These are phyloP conservation scores for Diaporthe longicolla DNA, from an alignment of 2,329 filamentous ascomycete species.

Conservation along the genomic window DNA sequence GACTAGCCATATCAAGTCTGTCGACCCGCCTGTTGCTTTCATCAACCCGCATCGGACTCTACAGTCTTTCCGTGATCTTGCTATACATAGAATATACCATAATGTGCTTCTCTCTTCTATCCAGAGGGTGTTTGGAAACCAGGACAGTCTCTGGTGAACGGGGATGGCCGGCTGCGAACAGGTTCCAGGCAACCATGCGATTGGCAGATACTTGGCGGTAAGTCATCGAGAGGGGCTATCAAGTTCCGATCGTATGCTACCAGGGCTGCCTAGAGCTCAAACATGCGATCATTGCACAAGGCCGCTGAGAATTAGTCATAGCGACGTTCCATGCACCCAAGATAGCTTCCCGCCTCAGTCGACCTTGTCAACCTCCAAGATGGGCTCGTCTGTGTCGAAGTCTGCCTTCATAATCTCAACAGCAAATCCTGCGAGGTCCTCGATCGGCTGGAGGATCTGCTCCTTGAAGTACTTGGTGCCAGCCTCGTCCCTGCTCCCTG, in stretches of 20 bases:
- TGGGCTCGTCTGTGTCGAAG: slow-evolving; percentile 48
- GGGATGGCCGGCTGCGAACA: no score
- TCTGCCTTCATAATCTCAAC: slow-evolving; percentile 59
- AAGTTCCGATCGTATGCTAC: not conserved
- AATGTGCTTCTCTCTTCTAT: no score
- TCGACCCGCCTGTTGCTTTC: no score
- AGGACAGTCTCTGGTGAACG: no score
- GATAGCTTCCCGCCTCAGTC: not conserved
- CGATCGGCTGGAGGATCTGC: slow-evolving; percentile 63
- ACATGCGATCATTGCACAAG: not conserved
- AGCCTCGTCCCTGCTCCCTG: slow-evolving; percentile 55
- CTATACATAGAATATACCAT: no score
- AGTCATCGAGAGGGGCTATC: no score
- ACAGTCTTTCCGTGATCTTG: no score
- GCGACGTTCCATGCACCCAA: not conserved
- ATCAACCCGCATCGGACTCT: no score
- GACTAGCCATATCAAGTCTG: no score
- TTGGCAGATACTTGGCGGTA: not conserved
- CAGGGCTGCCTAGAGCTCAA: not conserved
- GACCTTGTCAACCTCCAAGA: slow-evolving; percentile 35
- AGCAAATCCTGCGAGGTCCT: slow-evolving; percentile 62
- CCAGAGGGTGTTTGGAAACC: no score
- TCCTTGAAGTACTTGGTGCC: slow-evolving; percentile 60
- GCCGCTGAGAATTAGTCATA: not conserved
- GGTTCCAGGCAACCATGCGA: no score